These are phyloP conservation scores for Ophiostoma ulmi DNA, from an alignment of 2,329 filamentous ascomycete genomes.

Conservation along the genomic window DNA sequence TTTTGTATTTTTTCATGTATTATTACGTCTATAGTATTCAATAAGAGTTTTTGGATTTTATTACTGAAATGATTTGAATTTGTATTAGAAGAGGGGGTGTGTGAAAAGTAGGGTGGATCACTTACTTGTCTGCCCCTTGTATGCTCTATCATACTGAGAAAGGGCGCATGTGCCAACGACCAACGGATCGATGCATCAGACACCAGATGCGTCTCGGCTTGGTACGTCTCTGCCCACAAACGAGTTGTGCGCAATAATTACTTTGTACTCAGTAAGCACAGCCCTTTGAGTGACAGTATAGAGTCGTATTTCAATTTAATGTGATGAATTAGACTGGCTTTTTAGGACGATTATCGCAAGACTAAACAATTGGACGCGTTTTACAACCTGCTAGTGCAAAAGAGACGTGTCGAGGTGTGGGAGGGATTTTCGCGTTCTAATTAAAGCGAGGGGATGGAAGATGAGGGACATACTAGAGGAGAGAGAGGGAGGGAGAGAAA, in stretches of 20 bases:
- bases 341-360: not conserved
- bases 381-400: slow-evolving; percentile 3
- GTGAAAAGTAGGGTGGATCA: too few species aligned
- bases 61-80: too few species aligned
- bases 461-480: not conserved
- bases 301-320: slow-evolving; percentile 21
- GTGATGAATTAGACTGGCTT: not conserved
- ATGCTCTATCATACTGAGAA: too few species aligned
- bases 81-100: too few species aligned
- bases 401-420: slow-evolving; percentile 2
- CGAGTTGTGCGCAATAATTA: not conserved
- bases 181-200: not conserved
- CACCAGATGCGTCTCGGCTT: not conserved
- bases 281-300: not conserved
- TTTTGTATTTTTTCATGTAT: too few species aligned
- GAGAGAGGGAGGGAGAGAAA: slow-evolving; percentile 5
- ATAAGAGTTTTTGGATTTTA: too few species aligned
- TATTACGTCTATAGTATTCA: too few species aligned
- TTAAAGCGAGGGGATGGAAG: slow-evolving; percentile 17
- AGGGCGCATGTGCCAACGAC: not conserved
- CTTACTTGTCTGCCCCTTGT: too few species aligned
- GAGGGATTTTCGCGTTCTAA: slow-evolving; percentile 22
- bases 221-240: not conserved
- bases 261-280: not conserved
- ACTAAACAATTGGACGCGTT: slow-evolving; percentile 14